Percentiles rank a stretch among this genome's conserved stretches.
Evolutionary conservation across 2,329 filamentous ascomycete species (phyloP).

Genomic region (Stagonosporopsis chrysanthemi): DNA sequence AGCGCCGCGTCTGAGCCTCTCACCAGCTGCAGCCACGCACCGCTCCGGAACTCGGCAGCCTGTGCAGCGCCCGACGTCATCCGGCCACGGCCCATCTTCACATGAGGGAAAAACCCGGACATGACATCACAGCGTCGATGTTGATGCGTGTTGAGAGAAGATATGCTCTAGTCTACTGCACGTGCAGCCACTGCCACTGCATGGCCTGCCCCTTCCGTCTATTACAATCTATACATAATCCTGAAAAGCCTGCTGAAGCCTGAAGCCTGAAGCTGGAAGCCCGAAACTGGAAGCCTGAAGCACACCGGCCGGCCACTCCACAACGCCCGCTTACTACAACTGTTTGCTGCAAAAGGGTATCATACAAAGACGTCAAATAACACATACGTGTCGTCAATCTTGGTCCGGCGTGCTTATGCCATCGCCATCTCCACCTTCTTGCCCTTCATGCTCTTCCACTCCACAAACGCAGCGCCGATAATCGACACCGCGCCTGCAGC

Average conservation of each 20-base stretch:
- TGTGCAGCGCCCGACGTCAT: constrained; percentile 3
- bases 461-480: constrained; percentile 62
- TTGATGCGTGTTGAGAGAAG: neutral
- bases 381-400: no score
- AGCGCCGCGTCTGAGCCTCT: neutral
- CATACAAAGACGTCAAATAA: neutral
- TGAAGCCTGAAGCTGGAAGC: no score
- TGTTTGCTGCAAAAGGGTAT: constrained; percentile 19
- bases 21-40: neutral
- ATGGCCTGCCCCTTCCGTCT: neutral
- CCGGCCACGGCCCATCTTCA: no score
- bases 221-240: constrained; percentile 3
- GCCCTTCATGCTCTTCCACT: constrained; percentile 74
- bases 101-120: no score
- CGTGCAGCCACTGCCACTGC: neutral
- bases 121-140: no score
- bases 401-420: constrained; percentile 24
- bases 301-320: neutral
- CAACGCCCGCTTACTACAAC: constrained; percentile 7
- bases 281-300: no score
- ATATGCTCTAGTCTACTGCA: neutral
- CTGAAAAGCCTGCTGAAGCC: neutral
- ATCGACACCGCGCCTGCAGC: constrained; percentile 63
- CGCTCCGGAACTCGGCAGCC: constrained; percentile 5
- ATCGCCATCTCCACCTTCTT: constrained; percentile 53